Base-by-base conservation (phyloP, 805 yeast genomes). In the Clavispora fructus region DNA sequence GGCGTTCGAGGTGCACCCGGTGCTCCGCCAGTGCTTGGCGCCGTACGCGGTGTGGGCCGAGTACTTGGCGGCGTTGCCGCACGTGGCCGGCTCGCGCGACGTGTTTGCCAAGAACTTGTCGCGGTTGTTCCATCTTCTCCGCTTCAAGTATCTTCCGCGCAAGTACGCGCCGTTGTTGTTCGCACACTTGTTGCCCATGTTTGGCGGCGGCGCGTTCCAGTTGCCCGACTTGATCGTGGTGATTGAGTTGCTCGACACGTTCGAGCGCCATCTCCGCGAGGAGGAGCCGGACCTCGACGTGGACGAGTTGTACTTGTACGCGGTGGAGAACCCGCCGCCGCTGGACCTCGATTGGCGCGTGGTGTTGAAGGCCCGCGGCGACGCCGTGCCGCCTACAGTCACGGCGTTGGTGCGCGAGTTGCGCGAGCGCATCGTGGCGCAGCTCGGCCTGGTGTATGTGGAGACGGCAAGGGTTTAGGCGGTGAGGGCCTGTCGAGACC, bases 11-110 rank as follows among this genome's bases (percentile, higher is more conserved):
- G 66, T 78, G 12, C 74, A 80, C 35, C 81, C 87, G 13, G 70
- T 80, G 1, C 71, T 86, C 56, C 76, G 82, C 52, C 91, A 85
- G 60, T 76, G 85, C 25, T 60, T 86, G 42, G 67, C 92, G 6
- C 94, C 94, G 40, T 82, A 85, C 59, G 89, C 84, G 1, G 78
- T 83, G 0, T 66, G 86, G 23, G 69, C 71, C 48, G 75, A 75
- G 49, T 80, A 77, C 54, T 74, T 75, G 58, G 63, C 64, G 35
- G 32, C 23, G 23, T 19, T 19, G 23, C 23, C 23, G 23, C 23
- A 19, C 5, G 23, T 19, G 23, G 5, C 5, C 23, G 23, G 23
- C 23, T 19, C 23, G 23, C 23, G 23, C 23, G 23, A 19, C 23
- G 23, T 16, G 25, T 44, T 48, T 14, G 39, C 46, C 26, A 53